phyloP scores from a whole-genome alignment of 2,329 filamentous ascomycete species.

The Fusarium compactum region DNA sequence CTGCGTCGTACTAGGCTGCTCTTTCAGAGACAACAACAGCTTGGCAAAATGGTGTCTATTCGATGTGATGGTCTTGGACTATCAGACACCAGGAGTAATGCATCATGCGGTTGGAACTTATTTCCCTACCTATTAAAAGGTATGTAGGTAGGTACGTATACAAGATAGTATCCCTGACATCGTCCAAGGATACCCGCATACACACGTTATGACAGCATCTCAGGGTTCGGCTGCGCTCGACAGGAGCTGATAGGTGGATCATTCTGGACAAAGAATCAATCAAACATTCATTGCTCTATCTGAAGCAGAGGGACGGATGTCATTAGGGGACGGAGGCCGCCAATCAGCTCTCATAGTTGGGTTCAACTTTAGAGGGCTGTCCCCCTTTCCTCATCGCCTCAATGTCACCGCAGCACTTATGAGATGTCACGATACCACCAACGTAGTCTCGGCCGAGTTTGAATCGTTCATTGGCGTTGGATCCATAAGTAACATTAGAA shows the following conservation, averaged over 20 bases:
- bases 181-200: conserved; percentile 33
- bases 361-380: background rate
- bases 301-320: conserved; percentile 5
- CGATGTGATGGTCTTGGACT: conserved; percentile 3
- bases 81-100: background rate
- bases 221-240: conserved; percentile 18
- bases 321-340: background rate
- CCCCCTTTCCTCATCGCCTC: background rate
- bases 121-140: conserved; percentile 10
- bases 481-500: conserved; percentile 22
- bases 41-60: background rate
- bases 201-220: conserved; percentile 29
- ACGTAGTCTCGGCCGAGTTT: conserved; percentile 17
- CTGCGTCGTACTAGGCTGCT: background rate
- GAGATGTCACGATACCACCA: background rate
- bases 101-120: conserved; percentile 3
- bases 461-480: background rate
- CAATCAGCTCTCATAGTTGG: background rate
- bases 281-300: background rate
- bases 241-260: conserved; percentile 27
- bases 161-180: background rate
- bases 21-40: background rate
- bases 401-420: background rate
- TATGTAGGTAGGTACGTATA: conserved; percentile 8
- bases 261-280: conserved; percentile 2